These are phyloP conservation scores for Elongisporangium undulatum DNA, from an alignment of 352 stramenopile species.

Conservation along the genomic window DNA sequence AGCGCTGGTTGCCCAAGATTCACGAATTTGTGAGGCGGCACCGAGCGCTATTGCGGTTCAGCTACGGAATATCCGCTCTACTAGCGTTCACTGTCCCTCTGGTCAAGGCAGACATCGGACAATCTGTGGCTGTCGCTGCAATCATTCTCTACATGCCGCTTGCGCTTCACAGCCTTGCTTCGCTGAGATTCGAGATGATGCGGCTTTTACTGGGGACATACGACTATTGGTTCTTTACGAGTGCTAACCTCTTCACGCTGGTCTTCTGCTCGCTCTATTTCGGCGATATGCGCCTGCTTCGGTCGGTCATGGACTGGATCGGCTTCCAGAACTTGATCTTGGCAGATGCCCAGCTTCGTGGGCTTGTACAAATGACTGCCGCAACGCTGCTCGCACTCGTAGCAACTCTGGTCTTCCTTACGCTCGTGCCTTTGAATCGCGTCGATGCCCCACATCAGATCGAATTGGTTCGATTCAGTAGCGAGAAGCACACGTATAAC, in stretches of 20 bases:
- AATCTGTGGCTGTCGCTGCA: conserved; percentile 8
- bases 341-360: conserved; percentile 24
- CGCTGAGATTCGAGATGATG: conserved; percentile 31
- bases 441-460: conserved; percentile 16
- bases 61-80: conserved; percentile 9
- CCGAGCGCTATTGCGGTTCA: conserved; percentile 12
- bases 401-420: conserved; percentile 11
- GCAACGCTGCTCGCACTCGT: neutral
- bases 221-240: conserved; percentile 38
- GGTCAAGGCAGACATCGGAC: conserved; percentile 8
- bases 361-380: conserved; percentile 10
- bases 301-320: conserved; percentile 21
- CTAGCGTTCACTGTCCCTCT: conserved; percentile 17
- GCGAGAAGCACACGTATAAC: conserved; percentile 6
- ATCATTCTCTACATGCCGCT: conserved; percentile 17
- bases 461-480: conserved; percentile 14
- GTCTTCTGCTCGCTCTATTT: conserved; percentile 22
- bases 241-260: conserved; percentile 17
- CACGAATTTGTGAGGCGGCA: conserved; percentile 17
- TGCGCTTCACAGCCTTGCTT: conserved; percentile 18
- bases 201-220: conserved; percentile 24
- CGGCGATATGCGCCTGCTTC: conserved; percentile 17
- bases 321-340: conserved; percentile 28
- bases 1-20: conserved; percentile 9
- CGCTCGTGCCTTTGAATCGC: conserved; percentile 14